phyloP scores from a whole-genome alignment of 2,329 filamentous ascomycete genomes.

The Colletotrichum graminicola region DNA sequence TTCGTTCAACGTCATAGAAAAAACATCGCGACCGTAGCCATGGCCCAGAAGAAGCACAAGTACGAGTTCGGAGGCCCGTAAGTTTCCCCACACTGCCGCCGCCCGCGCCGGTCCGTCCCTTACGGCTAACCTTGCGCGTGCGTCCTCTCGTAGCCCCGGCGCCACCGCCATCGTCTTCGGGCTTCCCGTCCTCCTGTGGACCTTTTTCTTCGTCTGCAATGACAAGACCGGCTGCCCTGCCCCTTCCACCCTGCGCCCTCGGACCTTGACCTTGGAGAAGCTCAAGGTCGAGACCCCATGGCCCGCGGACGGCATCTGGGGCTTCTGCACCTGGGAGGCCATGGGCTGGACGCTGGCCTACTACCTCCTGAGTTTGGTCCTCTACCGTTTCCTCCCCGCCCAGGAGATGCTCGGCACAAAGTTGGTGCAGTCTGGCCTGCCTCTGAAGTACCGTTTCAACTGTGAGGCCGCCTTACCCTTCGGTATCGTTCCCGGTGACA shows the following conservation, averaged over 20 bases:
- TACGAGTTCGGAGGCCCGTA: conserved; percentile 54
- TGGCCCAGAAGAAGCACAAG: conserved; percentile 38
- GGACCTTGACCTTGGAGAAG: conserved; percentile 73
- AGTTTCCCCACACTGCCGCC: conserved; percentile 32
- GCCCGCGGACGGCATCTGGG: conserved; percentile 74
- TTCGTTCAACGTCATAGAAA: background rate
- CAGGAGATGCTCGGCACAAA: conserved; percentile 75
- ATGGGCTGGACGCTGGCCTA: conserved; percentile 78
- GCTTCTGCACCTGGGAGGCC: conserved; percentile 75
- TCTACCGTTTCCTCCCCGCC: conserved; percentile 81
- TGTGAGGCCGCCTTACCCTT: conserved; percentile 54
- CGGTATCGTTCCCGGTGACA: fast-evolving
- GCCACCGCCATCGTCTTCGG: conserved; percentile 80
- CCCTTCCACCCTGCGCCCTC: conserved; percentile 78
- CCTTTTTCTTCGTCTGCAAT: conserved; percentile 85
- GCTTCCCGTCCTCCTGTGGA: conserved; percentile 79
- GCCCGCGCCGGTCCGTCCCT: background rate
- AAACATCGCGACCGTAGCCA: background rate
- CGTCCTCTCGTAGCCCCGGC: conserved; percentile 67
- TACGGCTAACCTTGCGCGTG: conserved; percentile 1
- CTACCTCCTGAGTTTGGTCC: conserved; percentile 78
- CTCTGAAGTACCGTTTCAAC: conserved; percentile 84
- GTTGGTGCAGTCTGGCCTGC: conserved; percentile 73
- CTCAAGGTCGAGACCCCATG: conserved; percentile 83
- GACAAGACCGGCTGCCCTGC: conserved; percentile 88